These are phyloP conservation scores for Penicillium angulare DNA, from an alignment of 495 filamentous ascomycete species.

Conservation along the genomic window DNA sequence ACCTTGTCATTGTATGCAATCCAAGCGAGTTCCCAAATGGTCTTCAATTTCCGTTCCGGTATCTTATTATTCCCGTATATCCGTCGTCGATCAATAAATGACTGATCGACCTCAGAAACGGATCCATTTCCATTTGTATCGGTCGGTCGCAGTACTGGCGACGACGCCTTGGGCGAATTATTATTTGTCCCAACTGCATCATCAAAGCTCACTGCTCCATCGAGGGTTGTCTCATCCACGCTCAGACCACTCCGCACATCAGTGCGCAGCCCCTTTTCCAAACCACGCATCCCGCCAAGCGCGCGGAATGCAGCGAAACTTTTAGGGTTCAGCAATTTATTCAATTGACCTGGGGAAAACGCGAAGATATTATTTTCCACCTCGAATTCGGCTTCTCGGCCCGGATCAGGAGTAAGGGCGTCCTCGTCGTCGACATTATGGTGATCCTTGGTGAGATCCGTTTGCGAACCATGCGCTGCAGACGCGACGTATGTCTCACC, in stretches of 20 bases:
- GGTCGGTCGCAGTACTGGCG: slow-evolving; percentile 12
- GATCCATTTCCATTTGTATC: slow-evolving; percentile 26
- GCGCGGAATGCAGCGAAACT: slow-evolving; percentile 74
- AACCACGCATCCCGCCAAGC: slow-evolving; percentile 70
- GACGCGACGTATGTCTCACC: slow-evolving; percentile 48
- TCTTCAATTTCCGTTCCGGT: slow-evolving; percentile 70
- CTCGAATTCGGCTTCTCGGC: slow-evolving; percentile 68
- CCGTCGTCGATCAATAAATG: slow-evolving; percentile 62
- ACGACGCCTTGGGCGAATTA: slow-evolving; percentile 26
- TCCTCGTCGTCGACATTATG: slow-evolving; percentile 52
- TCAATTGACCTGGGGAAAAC: slow-evolving; percentile 77
- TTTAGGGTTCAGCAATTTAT: slow-evolving; percentile 80
- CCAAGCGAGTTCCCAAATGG: slow-evolving; percentile 72
- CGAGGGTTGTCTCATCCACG: slow-evolving; percentile 65
- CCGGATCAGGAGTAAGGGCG: slow-evolving; percentile 65
- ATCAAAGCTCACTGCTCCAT: slow-evolving; percentile 69
- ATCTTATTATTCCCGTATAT: slow-evolving; percentile 69
- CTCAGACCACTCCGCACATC: slow-evolving; percentile 67
- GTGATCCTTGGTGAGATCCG: slow-evolving; percentile 38
- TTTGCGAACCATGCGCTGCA: slow-evolving; percentile 32
- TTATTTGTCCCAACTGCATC: slow-evolving; percentile 44
- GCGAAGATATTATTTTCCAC: slow-evolving; percentile 78
- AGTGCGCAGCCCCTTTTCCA: slow-evolving; percentile 76
- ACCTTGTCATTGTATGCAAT: slow-evolving; percentile 84
- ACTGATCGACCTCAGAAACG: slow-evolving; percentile 29